A percentile compares a stretch with the other conserved stretches of the same genome.
phyloP scores from a whole-genome alignment of 1,284 basidiomycete genomes.

The Baeospora myosura region DNA sequence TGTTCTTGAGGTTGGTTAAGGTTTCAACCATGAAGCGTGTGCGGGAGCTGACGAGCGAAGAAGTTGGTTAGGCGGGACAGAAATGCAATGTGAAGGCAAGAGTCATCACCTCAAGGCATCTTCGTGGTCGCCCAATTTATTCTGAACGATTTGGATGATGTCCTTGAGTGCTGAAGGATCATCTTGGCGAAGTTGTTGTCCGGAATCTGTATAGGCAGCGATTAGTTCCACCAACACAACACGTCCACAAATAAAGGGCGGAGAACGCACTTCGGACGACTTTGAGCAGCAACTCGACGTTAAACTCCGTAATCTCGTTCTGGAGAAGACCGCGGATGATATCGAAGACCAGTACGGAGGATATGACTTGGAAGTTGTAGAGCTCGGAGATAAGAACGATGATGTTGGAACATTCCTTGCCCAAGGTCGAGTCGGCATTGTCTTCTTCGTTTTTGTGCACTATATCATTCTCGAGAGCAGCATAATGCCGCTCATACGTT shows the following conservation, averaged over 20 bases:
- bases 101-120: constrained; percentile 50
- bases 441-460: constrained; percentile 12
- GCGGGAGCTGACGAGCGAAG: constrained; percentile 60
- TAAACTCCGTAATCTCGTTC: constrained; percentile 62
- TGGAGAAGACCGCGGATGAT: constrained; percentile 76
- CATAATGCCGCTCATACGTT: constrained; percentile 57
- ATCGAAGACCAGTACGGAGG: constrained; percentile 85
- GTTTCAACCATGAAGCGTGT: constrained; percentile 93
- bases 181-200: constrained; percentile 81
- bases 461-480: constrained; percentile 18
- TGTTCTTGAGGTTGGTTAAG: constrained; percentile 83
- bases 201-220: constrained; percentile 51
- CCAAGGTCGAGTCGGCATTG: constrained; percentile 29
- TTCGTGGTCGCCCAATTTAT: constrained; percentile 54
- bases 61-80: constrained; percentile 4
- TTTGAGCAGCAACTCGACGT: constrained; percentile 85
- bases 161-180: constrained; percentile 81
- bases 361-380: constrained; percentile 94
- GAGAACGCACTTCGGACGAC: constrained; percentile 73
- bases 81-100: not conserved
- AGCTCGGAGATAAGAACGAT: constrained; percentile 85
- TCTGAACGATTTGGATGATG: constrained; percentile 79
- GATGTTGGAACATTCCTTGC: constrained; percentile 88
- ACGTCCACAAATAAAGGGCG: not conserved
- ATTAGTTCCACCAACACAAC: too few relatives aligned